Evolutionary conservation across 495 filamentous ascomycete genomes (phyloP), one percentile per base, ranked within the genome.

Genomic region (Aspergillus funiculosus): DNA sequence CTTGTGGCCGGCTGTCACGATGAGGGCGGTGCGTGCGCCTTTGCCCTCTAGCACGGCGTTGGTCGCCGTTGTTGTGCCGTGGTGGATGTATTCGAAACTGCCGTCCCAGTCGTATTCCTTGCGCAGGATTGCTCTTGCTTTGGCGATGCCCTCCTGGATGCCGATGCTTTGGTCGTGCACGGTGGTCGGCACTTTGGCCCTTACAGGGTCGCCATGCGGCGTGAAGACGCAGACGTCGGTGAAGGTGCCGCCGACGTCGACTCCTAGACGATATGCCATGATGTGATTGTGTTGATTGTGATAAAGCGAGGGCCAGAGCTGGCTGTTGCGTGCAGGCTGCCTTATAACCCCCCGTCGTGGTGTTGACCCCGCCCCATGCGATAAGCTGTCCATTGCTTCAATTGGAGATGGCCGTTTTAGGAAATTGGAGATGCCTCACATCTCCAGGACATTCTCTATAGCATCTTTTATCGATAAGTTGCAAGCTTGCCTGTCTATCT

Each of bases 111-210:
- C 35, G 26, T 54, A 58, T 1, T 58, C 43, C 20, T 60, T 37
- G 0, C 65, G 46, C n/a, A n/a, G 37, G 56, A 31, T 40, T 63
- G 48, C 2, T 68, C 61, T n/a, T 2, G 64, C 62, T 44, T 72
- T 66, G 1, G 43, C 25, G 21, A 73, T 68, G 10, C 69, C 70
- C 8, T 73, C 54, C 17, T 67, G 61, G 18, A 76, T 72, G 0
- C 68, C 72, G 29, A 76, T 62, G 35, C 68, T 73, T 49, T 75
- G 73, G 45, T 75, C 72, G 4, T 58, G 46, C 25, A 62, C 60
- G 3, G 71, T 74, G 4, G 71, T 72, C n/a, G 67, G 73, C 2
- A 74, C 67, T 39, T 76, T 76, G 4, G 72, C 66, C 6, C 72
- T 58, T 6, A 67, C 62, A 0, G 58, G 62, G 6, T 64, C 49